Evolutionary conservation across 2,329 filamentous ascomycete species (phyloP).

Genomic region (Hymenoscyphus repandus): DNA sequence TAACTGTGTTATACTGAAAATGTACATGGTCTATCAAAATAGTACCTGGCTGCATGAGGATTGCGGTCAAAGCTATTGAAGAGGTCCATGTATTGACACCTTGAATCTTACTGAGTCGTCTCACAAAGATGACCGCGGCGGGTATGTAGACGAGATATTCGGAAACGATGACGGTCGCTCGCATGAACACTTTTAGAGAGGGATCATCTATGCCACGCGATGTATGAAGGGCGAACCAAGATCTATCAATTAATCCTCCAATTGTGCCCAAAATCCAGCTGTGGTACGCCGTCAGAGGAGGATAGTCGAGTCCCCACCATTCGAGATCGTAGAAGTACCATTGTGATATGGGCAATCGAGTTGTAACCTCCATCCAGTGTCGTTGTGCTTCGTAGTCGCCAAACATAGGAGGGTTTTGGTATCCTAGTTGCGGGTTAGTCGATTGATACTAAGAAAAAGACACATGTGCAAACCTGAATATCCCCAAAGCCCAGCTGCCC

Average conservation of each 20-base stretch:
- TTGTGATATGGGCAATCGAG: slow-evolving; percentile 79
- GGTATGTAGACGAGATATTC: slow-evolving; percentile 90
- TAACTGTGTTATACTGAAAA: slow-evolving; percentile 98
- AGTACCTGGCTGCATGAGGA: slow-evolving; percentile 85
- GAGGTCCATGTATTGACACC: slow-evolving; percentile 77
- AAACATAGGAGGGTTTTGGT: slow-evolving; percentile 78
- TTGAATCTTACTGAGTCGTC: slow-evolving; percentile 71
- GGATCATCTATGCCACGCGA: slow-evolving; percentile 79
- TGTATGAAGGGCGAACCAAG: slow-evolving; percentile 81
- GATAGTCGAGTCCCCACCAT: slow-evolving; percentile 98
- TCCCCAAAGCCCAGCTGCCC: slow-evolving; percentile 88
- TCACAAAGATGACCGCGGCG: slow-evolving; percentile 76
- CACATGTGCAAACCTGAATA: slow-evolving; percentile 71
- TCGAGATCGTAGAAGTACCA: slow-evolving; percentile 98
- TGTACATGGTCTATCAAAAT: slow-evolving; percentile 93
- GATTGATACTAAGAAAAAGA: not conserved
- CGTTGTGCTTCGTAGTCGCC: slow-evolving; percentile 97
- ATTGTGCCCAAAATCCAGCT: slow-evolving; percentile 92
- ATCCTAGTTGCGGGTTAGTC: slow-evolving; percentile 48
- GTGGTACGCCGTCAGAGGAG: slow-evolving; percentile 95
- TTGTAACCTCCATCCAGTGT: slow-evolving; percentile 98
- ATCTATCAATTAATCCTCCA: slow-evolving; percentile 70
- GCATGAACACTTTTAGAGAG: slow-evolving; percentile 89
- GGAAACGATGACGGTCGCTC: slow-evolving; percentile 81
- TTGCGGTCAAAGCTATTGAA: slow-evolving; percentile 79